A percentile compares a stretch with the other conserved stretches of the same genome.
Conservation (phyloP, 2,329 filamentous ascomycete genomes). For the Alternaria angustiovoidea region DNA sequence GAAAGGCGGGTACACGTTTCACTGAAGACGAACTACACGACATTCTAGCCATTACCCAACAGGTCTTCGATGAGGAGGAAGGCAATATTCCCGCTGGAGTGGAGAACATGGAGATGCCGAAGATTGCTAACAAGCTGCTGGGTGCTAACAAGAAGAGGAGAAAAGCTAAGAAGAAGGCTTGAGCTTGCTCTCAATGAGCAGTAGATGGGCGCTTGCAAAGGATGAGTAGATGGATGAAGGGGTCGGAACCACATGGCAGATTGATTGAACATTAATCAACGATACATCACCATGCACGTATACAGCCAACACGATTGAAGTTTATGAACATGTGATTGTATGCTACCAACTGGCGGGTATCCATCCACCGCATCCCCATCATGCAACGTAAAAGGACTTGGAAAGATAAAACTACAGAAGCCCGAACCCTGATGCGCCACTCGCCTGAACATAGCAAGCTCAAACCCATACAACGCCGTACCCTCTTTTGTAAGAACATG, state of each 20-base stretch:
- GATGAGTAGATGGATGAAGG: neutral
- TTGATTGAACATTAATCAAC: neutral
- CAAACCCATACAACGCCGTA: conserved; percentile 27
- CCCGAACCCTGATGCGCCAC: conserved; percentile 24
- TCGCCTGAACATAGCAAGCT: conserved; percentile 27
- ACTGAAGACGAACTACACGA: conserved; percentile 39
- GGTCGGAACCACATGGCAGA: no score
- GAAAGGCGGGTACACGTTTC: conserved; percentile 41
- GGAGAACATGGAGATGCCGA: conserved; percentile 37
- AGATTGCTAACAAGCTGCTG: conserved; percentile 40
- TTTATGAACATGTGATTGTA: conserved; percentile 26
- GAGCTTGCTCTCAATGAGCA: neutral
- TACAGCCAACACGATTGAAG: neutral
- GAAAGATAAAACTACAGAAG: conserved; percentile 19
- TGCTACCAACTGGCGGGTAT: conserved; percentile 32
- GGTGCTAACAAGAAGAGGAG: conserved; percentile 39
- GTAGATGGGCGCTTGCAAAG: neutral
- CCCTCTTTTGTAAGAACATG: conserved; percentile 27
- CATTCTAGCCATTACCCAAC: conserved; percentile 37
- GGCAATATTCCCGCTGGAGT: conserved; percentile 35
- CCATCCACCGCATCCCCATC: conserved; percentile 29
- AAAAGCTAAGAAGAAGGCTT: conserved; percentile 21
- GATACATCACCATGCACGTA: neutral
- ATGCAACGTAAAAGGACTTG: conserved; percentile 27
- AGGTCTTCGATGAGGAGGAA: conserved; percentile 46